phyloP scores from a whole-genome alignment of 345 rosid species.

The Hypericum perforatum region DNA sequence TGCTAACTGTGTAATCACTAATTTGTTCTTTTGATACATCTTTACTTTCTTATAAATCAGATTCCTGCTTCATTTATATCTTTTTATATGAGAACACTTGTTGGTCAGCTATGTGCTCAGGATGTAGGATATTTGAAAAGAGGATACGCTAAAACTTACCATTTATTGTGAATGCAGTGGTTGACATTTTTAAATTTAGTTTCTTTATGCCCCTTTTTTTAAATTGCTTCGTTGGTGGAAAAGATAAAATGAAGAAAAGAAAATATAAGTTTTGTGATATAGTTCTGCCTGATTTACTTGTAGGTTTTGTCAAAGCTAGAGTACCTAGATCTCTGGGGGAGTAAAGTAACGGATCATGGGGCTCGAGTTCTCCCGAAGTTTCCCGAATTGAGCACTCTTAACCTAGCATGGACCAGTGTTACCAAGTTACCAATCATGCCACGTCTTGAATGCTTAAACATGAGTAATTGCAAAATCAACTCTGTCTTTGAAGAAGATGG shows the following conservation, averaged over 20 bases:
- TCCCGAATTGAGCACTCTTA: slow-evolving; percentile 55
- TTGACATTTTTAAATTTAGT: no score
- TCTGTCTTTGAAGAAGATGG: slow-evolving; percentile 31
- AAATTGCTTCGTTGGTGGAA: no score
- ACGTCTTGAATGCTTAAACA: slow-evolving; percentile 61
- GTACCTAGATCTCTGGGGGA: slow-evolving; percentile 88
- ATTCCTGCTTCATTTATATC: no score
- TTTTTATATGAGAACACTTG: background rate
- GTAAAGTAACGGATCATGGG: slow-evolving; percentile 60
- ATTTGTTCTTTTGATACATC: background rate
- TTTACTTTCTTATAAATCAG: background rate
- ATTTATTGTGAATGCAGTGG: no score
- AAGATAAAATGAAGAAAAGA: no score
- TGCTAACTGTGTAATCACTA: background rate
- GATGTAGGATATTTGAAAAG: background rate
- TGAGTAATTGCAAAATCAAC: slow-evolving; percentile 64
- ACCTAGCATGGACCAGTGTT: slow-evolving; percentile 69
- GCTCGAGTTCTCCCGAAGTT: slow-evolving; percentile 38
- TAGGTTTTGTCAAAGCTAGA: slow-evolving; percentile 69
- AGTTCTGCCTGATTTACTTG: slow-evolving; percentile 8
- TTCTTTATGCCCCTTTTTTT: no score
- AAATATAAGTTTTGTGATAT: background rate
- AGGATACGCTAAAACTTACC: no score
- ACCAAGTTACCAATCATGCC: slow-evolving; percentile 49
- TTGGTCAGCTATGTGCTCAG: background rate